These are phyloP conservation scores for Zygosaccharomyces bisporus DNA, from an alignment of 805 yeast genomes.

Conservation along the genomic window DNA sequence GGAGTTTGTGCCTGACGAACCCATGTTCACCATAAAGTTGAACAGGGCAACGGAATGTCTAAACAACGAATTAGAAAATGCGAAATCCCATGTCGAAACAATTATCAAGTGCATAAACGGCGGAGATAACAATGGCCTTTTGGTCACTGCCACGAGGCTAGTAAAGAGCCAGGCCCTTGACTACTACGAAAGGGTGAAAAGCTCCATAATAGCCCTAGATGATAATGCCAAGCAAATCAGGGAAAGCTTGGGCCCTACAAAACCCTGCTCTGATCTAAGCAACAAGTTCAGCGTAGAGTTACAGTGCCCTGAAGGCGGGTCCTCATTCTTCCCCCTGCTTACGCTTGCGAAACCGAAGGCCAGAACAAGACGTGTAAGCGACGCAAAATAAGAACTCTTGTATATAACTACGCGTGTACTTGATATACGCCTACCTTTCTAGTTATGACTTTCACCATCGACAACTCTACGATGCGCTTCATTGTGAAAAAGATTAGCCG, in stretches of 20 bases:
- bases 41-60: conserved; percentile 19
- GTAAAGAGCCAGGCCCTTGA: conserved; percentile 31
- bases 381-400: not conserved
- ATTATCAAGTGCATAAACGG: conserved; percentile 22
- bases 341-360: conserved; percentile 9
- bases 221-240: conserved; percentile 14
- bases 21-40: conserved; percentile 19
- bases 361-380: not conserved
- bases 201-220: conserved; percentile 16
- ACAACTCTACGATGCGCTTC: too few relatives aligned
- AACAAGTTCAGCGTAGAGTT: conserved; percentile 13
- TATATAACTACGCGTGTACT: not conserved
- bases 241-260: conserved; percentile 8
- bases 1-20: conserved; percentile 21
- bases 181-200: conserved; percentile 31
- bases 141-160: conserved; percentile 28
- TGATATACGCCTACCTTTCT: too few relatives aligned
- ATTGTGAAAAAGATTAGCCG: not conserved
- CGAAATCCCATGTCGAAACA: conserved; percentile 13
- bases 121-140: conserved; percentile 22
- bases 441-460: too few relatives aligned
- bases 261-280: not conserved
- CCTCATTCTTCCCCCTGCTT: conserved; percentile 25
- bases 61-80: conserved; percentile 19
- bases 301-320: conserved; percentile 13